Evolutionary conservation across 768 basidiomycete genomes (phyloP).

Genomic region (Serendipita sp.): DNA sequence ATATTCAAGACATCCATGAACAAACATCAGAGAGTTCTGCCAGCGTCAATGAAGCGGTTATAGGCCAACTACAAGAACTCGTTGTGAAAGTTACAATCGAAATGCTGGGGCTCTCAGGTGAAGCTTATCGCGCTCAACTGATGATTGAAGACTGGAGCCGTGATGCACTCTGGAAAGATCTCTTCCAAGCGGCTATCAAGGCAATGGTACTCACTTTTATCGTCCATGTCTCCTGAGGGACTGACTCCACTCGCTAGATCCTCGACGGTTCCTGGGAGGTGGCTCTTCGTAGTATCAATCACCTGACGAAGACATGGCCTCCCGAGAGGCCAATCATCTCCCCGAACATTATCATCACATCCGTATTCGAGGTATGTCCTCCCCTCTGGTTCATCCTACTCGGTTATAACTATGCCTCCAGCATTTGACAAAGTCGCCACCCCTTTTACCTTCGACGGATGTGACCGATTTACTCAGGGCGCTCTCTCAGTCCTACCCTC

Average conservation of each 20-base stretch:
- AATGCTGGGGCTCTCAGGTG: not conserved
- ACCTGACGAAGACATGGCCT: not conserved
- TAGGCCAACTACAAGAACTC: not conserved
- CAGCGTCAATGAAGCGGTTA: not conserved
- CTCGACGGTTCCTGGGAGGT: not conserved
- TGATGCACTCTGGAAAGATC: not conserved
- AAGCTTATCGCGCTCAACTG: not conserved
- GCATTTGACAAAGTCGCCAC: conserved; percentile 36
- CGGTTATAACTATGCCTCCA: conserved; percentile 10
- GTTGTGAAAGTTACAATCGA: not conserved
- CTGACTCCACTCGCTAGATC: not conserved
- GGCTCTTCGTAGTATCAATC: not conserved
- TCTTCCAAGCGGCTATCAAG: not conserved
- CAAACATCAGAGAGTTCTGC: not conserved
- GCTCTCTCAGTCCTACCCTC: conserved; percentile 38
- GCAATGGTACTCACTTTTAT: not conserved
- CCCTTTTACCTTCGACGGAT: conserved; percentile 12
- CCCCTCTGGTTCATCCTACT: not conserved
- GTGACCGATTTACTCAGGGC: conserved; percentile 36
- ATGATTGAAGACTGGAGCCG: not conserved
- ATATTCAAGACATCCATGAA: not conserved
- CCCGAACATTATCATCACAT: not conserved
- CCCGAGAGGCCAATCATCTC: not conserved
- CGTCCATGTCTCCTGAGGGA: not conserved
- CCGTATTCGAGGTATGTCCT: not conserved